phyloP scores from a whole-genome alignment of 805 yeast species.

The Ogataea angusta region DNA sequence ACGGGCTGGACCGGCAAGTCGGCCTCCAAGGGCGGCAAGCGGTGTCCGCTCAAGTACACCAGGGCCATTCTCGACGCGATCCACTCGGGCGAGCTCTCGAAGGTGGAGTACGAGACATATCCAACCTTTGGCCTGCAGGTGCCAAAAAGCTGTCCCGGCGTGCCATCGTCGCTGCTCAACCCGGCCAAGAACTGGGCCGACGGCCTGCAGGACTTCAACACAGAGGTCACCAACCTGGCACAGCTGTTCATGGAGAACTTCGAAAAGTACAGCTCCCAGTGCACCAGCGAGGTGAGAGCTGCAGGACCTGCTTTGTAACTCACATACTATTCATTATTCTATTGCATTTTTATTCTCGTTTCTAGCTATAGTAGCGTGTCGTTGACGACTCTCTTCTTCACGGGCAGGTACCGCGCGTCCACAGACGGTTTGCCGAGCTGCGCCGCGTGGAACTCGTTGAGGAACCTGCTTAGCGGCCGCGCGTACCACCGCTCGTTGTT shows the following conservation, averaged over 20 bases:
- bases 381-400: conserved; percentile 10
- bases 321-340: conserved; percentile 1
- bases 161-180: conserved; percentile 80
- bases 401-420: conserved; percentile 14
- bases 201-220: conserved; percentile 48
- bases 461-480: conserved; percentile 44
- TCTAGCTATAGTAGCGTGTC: conserved; percentile 18
- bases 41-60: conserved; percentile 97
- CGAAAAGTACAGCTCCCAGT: conserved; percentile 74
- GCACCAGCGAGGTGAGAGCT: conserved; percentile 81
- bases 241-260: conserved; percentile 81
- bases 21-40: conserved; percentile 88
- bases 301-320: conserved; percentile 76
- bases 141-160: conserved; percentile 78
- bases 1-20: conserved; percentile 99
- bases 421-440: conserved; percentile 8
- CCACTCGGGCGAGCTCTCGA: conserved; percentile 82
- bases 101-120: conserved; percentile 78
- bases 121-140: conserved; percentile 84
- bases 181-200: conserved; percentile 80
- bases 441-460: conserved; percentile 20
- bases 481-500: conserved; percentile 67
- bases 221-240: conserved; percentile 66
- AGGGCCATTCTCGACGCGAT: conserved; percentile 94
- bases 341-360: neutral